Percentiles rank a stretch among this genome's conserved stretches.
Evolutionary conservation across 176 grass and related monocot species (phyloP).

Genomic region (Rhynchospora breviuscula): DNA sequence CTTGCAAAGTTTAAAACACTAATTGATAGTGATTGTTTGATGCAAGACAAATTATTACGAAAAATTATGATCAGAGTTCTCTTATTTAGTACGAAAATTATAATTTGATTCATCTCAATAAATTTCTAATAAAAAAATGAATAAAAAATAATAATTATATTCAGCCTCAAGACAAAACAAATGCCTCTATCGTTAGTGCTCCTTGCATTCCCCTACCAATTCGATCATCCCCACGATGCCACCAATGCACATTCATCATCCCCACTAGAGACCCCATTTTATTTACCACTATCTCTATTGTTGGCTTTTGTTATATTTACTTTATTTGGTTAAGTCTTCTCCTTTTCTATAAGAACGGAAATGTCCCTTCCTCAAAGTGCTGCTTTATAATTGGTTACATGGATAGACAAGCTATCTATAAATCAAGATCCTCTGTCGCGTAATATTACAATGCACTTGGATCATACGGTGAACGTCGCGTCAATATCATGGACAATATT

Average conservation of each 20-base stretch:
- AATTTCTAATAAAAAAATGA: background rate
- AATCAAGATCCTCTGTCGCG: too few relatives aligned
- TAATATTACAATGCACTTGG: too few relatives aligned
- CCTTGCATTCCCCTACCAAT: background rate
- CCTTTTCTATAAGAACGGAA: background rate
- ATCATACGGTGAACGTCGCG: too few relatives aligned
- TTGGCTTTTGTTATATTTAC: background rate
- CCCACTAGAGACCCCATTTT: slow-evolving; percentile 1
- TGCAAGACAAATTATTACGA: background rate
- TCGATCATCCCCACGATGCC: background rate
- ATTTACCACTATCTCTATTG: background rate
- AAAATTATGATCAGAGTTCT: background rate
- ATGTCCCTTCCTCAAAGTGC: background rate
- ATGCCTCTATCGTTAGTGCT: background rate
- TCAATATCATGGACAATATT: too few relatives aligned
- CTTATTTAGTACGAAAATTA: background rate
- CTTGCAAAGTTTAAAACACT: too few relatives aligned
- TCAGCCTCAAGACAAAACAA: background rate
- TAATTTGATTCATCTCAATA: too few relatives aligned
- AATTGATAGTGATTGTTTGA: background rate
- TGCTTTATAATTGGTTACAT: background rate
- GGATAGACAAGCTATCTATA: too few relatives aligned
- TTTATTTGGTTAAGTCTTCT: background rate
- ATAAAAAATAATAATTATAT: background rate
- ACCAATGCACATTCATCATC: background rate